Conservation (phyloP, 306 rosid genomes). For the Luffa aegyptiaca region DNA sequence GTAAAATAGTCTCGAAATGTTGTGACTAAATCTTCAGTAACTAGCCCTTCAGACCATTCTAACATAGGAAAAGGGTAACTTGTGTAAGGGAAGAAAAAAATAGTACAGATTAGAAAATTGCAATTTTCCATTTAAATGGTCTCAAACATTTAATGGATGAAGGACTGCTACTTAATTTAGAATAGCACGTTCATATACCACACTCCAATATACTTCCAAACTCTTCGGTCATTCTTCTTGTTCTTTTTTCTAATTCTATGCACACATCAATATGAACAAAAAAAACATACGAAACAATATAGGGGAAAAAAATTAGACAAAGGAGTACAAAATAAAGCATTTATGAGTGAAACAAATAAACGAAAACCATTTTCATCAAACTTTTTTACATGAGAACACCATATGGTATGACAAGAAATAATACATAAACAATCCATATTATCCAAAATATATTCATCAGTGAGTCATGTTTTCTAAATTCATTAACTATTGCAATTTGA, state of each 20-base stretch:
- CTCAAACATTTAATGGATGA: not conserved
- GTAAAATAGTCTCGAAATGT: conserved; percentile 88
- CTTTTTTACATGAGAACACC: not conserved
- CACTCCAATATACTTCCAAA: not conserved
- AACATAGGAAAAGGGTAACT: conserved; percentile 6
- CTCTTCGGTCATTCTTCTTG: not conserved
- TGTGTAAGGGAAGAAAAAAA: not conserved
- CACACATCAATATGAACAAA: not conserved
- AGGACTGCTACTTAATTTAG: not conserved
- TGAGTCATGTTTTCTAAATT: not conserved
- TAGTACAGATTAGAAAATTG: not conserved
- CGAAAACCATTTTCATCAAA: not conserved
- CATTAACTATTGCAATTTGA: not conserved
- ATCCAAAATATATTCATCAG: not conserved
- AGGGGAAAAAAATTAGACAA: not conserved
- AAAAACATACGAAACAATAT: not conserved
- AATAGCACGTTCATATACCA: not conserved
- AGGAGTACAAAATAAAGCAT: not conserved
- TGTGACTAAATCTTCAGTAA: conserved; percentile 89
- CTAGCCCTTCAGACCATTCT: conserved; percentile 94
- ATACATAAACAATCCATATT: not conserved
- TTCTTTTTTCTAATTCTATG: not conserved
- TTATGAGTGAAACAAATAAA: not conserved
- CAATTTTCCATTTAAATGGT: not conserved
- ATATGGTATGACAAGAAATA: not conserved